Evolutionary conservation across 2,329 filamentous ascomycete species (phyloP).

Genomic region (Ceratocystis eucalypticola): DNA sequence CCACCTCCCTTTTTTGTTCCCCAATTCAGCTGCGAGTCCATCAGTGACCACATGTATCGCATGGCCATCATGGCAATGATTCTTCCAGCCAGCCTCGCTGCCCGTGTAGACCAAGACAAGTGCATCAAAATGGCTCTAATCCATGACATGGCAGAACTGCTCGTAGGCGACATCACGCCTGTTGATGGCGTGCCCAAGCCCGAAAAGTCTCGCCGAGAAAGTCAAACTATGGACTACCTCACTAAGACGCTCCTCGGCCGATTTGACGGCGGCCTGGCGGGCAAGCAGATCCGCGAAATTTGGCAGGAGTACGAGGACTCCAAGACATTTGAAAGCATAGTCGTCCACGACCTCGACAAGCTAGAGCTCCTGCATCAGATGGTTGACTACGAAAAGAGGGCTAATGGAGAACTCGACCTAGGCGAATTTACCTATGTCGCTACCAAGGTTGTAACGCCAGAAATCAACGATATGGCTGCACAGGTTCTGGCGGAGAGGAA

Average conservation of each 20-base stretch:
- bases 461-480: slow-evolving; percentile 67
- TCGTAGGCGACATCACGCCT: slow-evolving; percentile 95
- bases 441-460: slow-evolving; percentile 55
- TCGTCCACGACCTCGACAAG: slow-evolving; percentile 96
- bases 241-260: slow-evolving; percentile 57
- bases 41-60: slow-evolving; percentile 98
- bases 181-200: slow-evolving; percentile 71
- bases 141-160: slow-evolving; percentile 92
- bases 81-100: slow-evolving; percentile 59
- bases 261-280: slow-evolving; percentile 57
- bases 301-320: slow-evolving; percentile 96
- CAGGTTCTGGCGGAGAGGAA: slow-evolving; percentile 65
- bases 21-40: slow-evolving; percentile 61
- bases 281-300: slow-evolving; percentile 57
- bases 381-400: slow-evolving; percentile 79
- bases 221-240: slow-evolving; percentile 84
- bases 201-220: slow-evolving; percentile 81
- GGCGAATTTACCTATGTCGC: slow-evolving; percentile 78
- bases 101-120: slow-evolving; percentile 59
- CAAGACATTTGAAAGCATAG: slow-evolving; percentile 67
- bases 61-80: slow-evolving; percentile 96
- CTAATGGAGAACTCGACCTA: slow-evolving; percentile 55
- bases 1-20: neutral
- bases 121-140: slow-evolving; percentile 94
- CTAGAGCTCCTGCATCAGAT: slow-evolving; percentile 90